phyloP scores from a whole-genome alignment of 192 early-diverging fungal species.

The Coemansia sp. region DNA sequence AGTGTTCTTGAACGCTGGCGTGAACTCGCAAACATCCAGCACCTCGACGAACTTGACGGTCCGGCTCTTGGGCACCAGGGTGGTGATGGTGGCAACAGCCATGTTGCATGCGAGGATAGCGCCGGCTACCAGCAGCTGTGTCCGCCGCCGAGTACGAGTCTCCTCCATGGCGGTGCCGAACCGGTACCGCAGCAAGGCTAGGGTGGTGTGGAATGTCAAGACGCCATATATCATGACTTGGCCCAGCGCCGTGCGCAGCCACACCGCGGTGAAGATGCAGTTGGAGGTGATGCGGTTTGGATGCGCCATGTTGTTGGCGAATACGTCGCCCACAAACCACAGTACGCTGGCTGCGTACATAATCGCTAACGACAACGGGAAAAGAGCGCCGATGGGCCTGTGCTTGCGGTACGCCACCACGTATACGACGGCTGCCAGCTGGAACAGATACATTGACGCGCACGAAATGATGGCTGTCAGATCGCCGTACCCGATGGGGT shows the following conservation, averaged over 20 bases:
- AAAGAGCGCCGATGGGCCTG: constrained; percentile 17
- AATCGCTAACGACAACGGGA: constrained; percentile 3
- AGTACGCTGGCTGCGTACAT: constrained; percentile 17
- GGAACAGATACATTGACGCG: constrained; percentile 12
- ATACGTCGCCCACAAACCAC: constrained; percentile 46
- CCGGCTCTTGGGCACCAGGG: constrained; percentile 3
- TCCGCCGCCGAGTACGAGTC: not conserved
- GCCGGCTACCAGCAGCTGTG: not conserved
- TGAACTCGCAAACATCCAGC: constrained; percentile 28
- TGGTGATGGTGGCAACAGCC: constrained; percentile 14
- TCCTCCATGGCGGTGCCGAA: not conserved
- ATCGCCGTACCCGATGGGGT: constrained; percentile 43
- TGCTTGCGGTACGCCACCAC: constrained; percentile 31
- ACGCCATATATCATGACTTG: constrained; percentile 14
- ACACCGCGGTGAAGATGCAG: constrained; percentile 36
- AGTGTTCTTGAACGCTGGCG: constrained; percentile 23
- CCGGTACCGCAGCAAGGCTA: constrained; percentile 11
- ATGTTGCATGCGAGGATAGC: not conserved
- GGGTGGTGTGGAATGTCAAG: not conserved
- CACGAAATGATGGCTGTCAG: constrained; percentile 20
- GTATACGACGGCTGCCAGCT: constrained; percentile 28
- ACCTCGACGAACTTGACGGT: constrained; percentile 17
- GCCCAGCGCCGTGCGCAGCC: constrained; percentile 42
- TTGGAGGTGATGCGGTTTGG: constrained; percentile 1
- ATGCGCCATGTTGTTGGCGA: constrained; percentile 37